phyloP scores from a whole-genome alignment of 768 basidiomycete genomes.

The Strobilomyces dryophilus region DNA sequence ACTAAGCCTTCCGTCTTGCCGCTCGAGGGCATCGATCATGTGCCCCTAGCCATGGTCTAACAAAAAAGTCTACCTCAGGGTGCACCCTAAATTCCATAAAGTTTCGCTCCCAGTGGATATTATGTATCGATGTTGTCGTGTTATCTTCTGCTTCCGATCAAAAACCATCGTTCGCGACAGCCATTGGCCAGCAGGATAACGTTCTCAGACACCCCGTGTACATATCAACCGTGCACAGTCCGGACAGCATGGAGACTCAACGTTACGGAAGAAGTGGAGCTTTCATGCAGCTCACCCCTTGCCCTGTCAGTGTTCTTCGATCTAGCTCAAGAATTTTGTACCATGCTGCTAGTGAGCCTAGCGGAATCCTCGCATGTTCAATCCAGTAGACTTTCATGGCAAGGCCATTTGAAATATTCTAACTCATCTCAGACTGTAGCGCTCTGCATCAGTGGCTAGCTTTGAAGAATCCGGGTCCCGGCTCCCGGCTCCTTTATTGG shows the following conservation, averaged over 20 bases:
- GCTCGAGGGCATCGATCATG: slow-evolving; percentile 12
- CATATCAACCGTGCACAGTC: slow-evolving; percentile 5
- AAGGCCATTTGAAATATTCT: slow-evolving; percentile 29
- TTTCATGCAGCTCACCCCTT: not conserved
- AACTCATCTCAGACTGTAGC: slow-evolving; percentile 17
- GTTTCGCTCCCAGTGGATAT: slow-evolving; percentile 25
- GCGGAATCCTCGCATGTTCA: slow-evolving; percentile 8
- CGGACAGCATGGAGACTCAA: slow-evolving; percentile 21
- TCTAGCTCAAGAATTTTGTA: slow-evolving; percentile 13
- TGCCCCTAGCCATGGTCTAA: slow-evolving; percentile 11
- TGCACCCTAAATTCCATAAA: slow-evolving; percentile 28
- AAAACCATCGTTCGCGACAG: slow-evolving; percentile 11
- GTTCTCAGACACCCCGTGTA: slow-evolving; percentile 13
- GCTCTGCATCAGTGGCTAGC: not conserved
- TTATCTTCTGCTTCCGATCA: slow-evolving; percentile 25
- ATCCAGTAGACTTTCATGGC: slow-evolving; percentile 16
- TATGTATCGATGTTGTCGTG: slow-evolving; percentile 27
- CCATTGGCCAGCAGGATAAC: slow-evolving; percentile 15
- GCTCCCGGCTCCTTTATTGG: not conserved
- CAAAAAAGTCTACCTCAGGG: slow-evolving; percentile 25
- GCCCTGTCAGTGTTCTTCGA: not conserved
- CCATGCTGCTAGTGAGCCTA: not conserved
- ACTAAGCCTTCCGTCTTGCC: slow-evolving; percentile 7
- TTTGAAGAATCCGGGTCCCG: too few relatives aligned
- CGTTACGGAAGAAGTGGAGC: slow-evolving; percentile 22